Evolutionary conservation across 202 grass and related monocot genomes (phyloP), one percentile per base, ranked within the genome.

Genomic region (Schoenoplectus tabernaemontani): DNA sequence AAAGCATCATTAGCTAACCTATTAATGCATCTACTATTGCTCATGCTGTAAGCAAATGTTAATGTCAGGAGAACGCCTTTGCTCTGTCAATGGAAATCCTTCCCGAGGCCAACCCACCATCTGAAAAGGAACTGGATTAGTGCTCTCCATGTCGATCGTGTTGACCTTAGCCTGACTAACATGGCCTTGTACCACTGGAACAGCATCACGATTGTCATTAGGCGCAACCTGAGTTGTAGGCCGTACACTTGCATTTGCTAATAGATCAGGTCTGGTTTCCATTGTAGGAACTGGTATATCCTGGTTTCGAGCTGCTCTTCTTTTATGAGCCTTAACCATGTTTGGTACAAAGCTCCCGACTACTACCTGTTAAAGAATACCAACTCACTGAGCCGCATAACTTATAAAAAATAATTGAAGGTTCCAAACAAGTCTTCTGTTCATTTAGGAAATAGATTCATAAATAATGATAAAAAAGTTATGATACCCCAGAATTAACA

Each of bases 271-370:
- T 17, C 83, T 76, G 9, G 63, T 80, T 80, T 80, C 41, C 47
- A 19, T 13, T 1, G 44, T 39, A 1, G 69, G 7, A 33, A 42
- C 67, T 0, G 84, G 77, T 2, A 19, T 16, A 4, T 30, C 72
- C 4, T 84, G 81, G n/a, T 23, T 12, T 32, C 57, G 5, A 36
- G 78, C 61, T 76, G 76, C 76, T 79, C 90, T 88, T 80, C 86
- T 93, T 84, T 99, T 93, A 41, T 96, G 92, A 80, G 90, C 90
- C 82, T 91, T 99, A 77, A 89, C 48, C n/a, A 86, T 93, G 86
- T 99, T 93, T 16, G 96, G 96, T 61, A 94, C 83, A 84, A 99
- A 99, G 62, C 96, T 99, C 37, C 96, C 92, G 1, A 96, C 90
- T 38, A 99, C 83, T 64, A 99, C 92, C 96, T 99, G 82, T 16